phyloP scores from a whole-genome alignment of 2,329 filamentous ascomycete genomes.

The Hypoxylon sp. region DNA sequence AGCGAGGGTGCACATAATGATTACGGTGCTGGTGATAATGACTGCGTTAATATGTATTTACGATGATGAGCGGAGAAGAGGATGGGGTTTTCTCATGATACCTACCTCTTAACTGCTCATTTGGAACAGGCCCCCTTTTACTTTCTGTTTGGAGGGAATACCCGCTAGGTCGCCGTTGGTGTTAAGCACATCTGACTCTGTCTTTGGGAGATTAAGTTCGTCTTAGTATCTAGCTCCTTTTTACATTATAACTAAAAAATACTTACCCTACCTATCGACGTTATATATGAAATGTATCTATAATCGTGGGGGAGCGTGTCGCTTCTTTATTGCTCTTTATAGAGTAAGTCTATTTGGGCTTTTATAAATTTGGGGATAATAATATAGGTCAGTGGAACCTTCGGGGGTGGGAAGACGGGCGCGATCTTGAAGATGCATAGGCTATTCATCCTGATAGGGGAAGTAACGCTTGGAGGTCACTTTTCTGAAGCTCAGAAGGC shows the following conservation, averaged over 20 bases:
- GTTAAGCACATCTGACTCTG: not conserved
- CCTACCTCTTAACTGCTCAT: not conserved
- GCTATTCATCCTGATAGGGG: too few relatives aligned
- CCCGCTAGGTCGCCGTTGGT: not conserved
- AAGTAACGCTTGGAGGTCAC: too few relatives aligned
- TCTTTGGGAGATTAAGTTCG: conserved; percentile 3
- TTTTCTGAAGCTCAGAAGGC: too few relatives aligned
- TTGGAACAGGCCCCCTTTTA: not conserved
- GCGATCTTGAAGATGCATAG: too few relatives aligned
- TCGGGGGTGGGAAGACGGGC: too few relatives aligned
- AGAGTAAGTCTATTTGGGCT: too few relatives aligned
- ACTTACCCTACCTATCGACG: too few relatives aligned
- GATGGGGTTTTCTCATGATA: not conserved
- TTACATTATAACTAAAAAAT: not conserved
- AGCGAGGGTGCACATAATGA: not conserved
- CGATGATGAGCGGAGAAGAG: not conserved
- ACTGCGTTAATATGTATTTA: conserved; percentile 3
- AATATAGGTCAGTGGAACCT: too few relatives aligned
- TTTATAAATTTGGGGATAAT: too few relatives aligned
- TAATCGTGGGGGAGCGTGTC: too few relatives aligned
- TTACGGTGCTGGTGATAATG: conserved; percentile 7
- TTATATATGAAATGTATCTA: too few relatives aligned
- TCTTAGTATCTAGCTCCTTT: not conserved
- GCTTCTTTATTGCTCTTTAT: too few relatives aligned
- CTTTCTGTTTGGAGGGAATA: conserved; percentile 20